A percentile compares a stretch with the other conserved stretches of the same genome.
Conservation (phyloP, 192 early-diverging fungal species). For the Hyaloraphidium curvatum region DNA sequence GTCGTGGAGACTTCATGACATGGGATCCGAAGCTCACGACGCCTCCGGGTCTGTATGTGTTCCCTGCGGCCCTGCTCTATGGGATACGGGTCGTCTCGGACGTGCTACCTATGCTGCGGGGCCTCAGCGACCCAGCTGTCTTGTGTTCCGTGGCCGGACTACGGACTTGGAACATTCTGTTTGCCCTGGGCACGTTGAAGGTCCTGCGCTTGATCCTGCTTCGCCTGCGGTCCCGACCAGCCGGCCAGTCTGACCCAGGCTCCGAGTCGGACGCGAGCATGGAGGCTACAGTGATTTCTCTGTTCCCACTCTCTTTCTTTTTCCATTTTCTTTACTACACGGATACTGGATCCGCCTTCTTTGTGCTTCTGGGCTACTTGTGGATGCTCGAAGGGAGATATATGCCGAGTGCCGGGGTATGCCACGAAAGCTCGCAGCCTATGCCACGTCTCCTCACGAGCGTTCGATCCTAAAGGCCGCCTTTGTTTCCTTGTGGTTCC, state of each 20-base stretch:
- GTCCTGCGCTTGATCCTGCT: slow-evolving; percentile 11
- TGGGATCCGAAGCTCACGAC: slow-evolving; percentile 95
- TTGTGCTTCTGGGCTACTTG: slow-evolving; percentile 48
- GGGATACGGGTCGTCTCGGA: slow-evolving; percentile 4
- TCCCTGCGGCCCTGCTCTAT: slow-evolving; percentile 4
- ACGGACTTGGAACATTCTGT: slow-evolving; percentile 48
- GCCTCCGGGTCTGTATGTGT: slow-evolving; percentile 85
- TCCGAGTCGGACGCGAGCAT: too few species aligned
- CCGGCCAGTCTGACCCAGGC: not conserved
- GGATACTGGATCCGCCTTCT: slow-evolving; percentile 64
- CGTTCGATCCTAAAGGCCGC: slow-evolving; percentile 8
- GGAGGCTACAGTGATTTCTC: slow-evolving; percentile 28
- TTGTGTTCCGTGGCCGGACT: slow-evolving; percentile 23
- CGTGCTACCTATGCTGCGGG: slow-evolving; percentile 1
- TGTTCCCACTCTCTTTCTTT: slow-evolving; percentile 71
- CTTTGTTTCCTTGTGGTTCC: slow-evolving; percentile 25
- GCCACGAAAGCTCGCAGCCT: slow-evolving; percentile 8
- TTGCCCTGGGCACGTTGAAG: slow-evolving; percentile 31
- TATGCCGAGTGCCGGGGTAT: slow-evolving; percentile 31
- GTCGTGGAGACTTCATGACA: slow-evolving; percentile 34
- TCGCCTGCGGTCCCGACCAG: not conserved
- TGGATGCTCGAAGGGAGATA: slow-evolving; percentile 26
- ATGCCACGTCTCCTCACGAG: not conserved
- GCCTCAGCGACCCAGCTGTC: not conserved
- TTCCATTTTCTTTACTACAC: slow-evolving; percentile 82